Base-by-base conservation (phyloP, 2,329 filamentous ascomycete species). In the Rhinocladiella mackenziei region DNA sequence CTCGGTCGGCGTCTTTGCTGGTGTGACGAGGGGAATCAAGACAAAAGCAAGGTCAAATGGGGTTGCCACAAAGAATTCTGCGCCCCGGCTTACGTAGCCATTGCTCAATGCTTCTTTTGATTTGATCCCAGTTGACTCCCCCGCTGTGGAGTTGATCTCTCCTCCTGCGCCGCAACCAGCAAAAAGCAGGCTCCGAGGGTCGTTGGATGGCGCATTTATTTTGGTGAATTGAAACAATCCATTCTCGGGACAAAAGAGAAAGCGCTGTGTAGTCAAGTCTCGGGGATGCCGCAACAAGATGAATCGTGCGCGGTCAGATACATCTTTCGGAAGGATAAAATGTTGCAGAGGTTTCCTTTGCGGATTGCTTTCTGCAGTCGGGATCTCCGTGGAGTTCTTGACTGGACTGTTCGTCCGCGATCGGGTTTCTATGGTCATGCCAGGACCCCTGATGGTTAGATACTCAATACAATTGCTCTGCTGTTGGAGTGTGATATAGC, bases 11-110 rank as follows among this genome's bases (percentile, higher is more conserved):
- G 67, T 55, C 1, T 65, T 62, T 23, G 66, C 57, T 28, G 77
- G 64, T 1, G 71, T 67, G 1, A 97, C 73, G 3, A 81, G 76
- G 0, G 91, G 85, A 1, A 97, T 70, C 3, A 94, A 62, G 38
- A 97, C 72, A 67, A 97, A 97, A 2, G 96, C 61, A 4, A 86
- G 77, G 63, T 98, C 92, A 42, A 95, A 72, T 2, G 81, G 78
- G 1, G 92, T 95, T 6, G 91, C 87, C 47, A 97, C 67, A 58
- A 85, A 84, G n/a, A 97, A 68, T 48, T 89, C 81, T 23, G 87
- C 80, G 31, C 74, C 75, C 57, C 81, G 81, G 23, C 81, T 75
- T 17, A 87, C 66, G 54, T 77, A 78, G 9, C 75, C 78, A 22
- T 56, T 23, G 28, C 47, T 52, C 20, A 52, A 23, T 11, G 29